Conservation (phyloP, 495 filamentous ascomycete species). For the Xylaria intraflava region DNA sequence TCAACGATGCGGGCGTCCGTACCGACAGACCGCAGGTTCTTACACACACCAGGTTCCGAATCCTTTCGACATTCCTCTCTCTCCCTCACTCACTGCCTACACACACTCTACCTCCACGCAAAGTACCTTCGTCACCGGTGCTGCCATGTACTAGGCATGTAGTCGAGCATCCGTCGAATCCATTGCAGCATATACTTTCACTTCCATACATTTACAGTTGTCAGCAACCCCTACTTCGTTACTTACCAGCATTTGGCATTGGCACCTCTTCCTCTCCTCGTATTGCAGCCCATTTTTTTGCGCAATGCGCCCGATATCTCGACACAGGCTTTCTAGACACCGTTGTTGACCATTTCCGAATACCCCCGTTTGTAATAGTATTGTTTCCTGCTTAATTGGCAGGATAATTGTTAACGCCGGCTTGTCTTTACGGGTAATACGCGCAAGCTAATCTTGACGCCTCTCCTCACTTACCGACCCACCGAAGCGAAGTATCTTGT, state of each 20-base stretch:
- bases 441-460: neutral
- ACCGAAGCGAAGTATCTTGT: neutral
- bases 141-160: no score
- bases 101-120: no score
- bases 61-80: conserved; percentile 11
- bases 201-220: no score
- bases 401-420: neutral
- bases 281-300: neutral
- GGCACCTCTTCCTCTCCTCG: neutral
- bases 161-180: no score
- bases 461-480: neutral
- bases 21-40: conserved; percentile 9
- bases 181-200: no score
- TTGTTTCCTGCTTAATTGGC: conserved; percentile 1
- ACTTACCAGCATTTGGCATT: neutral
- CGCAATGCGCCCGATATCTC: neutral
- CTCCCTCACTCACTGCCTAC: neutral
- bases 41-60: conserved; percentile 9
- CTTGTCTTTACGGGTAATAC: neutral
- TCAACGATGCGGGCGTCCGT: conserved; percentile 3
- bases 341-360: neutral
- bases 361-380: neutral
- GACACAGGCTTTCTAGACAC: neutral
- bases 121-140: no score
- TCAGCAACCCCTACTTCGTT: no score